Evolutionary conservation across 2,329 filamentous ascomycete species (phyloP).

Genomic region (Allantophomopsis cytisporea): DNA sequence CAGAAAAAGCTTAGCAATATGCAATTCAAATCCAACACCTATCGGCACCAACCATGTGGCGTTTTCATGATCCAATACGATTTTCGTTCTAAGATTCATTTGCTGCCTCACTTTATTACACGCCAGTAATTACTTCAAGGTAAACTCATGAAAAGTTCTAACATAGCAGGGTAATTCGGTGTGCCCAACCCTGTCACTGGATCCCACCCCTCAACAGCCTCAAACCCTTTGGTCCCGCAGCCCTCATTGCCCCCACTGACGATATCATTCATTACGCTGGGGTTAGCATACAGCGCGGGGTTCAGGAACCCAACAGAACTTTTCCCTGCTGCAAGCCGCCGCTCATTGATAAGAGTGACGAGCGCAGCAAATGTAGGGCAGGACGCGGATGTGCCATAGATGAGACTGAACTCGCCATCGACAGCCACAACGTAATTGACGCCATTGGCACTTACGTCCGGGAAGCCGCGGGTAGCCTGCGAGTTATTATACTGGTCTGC

Average conservation of each 20-base stretch:
- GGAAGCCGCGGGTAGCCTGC: conserved; percentile 27
- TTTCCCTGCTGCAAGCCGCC: conserved; percentile 19
- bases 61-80: no score
- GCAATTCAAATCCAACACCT: no score
- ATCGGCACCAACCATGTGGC: no score
- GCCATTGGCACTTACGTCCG: conserved; percentile 31
- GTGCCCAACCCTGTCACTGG: conserved; percentile 20
- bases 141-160: conserved; percentile 13
- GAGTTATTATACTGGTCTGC: conserved; percentile 18
- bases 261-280: conserved; percentile 17
- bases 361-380: conserved; percentile 25
- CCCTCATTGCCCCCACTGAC: conserved; percentile 17
- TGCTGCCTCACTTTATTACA: no score
- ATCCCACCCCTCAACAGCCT: conserved; percentile 18
- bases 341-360: conserved; percentile 27
- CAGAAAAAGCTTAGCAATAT: no score
- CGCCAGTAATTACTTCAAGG: conserved; percentile 3
- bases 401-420: conserved; percentile 24
- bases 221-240: conserved; percentile 19
- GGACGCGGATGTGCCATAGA: conserved; percentile 34
- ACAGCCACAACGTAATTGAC: conserved; percentile 28
- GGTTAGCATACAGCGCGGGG: conserved; percentile 16
- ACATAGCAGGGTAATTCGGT: conserved; percentile 13
- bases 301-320: conserved; percentile 24
- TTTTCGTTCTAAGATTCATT: no score